phyloP scores from a whole-genome alignment of 148 eudicot species.

The Fallopia convolvulus region DNA sequence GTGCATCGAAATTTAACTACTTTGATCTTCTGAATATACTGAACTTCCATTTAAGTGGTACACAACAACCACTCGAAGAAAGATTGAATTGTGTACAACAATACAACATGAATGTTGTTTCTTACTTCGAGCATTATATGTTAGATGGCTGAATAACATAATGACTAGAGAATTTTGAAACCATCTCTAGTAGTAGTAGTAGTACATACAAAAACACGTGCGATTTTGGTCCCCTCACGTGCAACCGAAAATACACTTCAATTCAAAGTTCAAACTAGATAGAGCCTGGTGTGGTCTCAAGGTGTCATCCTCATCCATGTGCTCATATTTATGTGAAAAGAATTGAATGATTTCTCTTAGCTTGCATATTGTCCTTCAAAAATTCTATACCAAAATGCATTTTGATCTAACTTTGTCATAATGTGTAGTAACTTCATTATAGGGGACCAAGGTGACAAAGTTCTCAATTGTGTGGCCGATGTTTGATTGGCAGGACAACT shows the following conservation, averaged over 20 bases:
- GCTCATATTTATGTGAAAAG: neutral
- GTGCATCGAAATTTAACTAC: neutral
- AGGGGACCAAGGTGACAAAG: neutral
- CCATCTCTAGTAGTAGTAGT: neutral
- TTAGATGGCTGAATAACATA: neutral
- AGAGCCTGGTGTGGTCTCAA: neutral
- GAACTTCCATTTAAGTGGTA: too few relatives aligned
- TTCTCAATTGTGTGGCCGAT: neutral
- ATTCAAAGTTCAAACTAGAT: neutral
- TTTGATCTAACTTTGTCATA: neutral
- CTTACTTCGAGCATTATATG: neutral
- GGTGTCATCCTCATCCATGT: neutral
- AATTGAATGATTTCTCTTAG: neutral
- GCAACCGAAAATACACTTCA: neutral
- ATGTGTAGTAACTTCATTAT: neutral
- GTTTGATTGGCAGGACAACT: too few relatives aligned
- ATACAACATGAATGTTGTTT: neutral
- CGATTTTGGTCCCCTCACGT: neutral
- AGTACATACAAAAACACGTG: neutral
- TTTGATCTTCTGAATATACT: neutral
- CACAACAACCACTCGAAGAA: neutral
- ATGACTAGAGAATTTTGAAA: neutral
- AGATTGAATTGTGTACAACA: neutral
- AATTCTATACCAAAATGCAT: neutral
- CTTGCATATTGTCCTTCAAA: neutral